These are phyloP conservation scores for Exophiala aquamarina DNA, from an alignment of 2,329 filamentous ascomycete species.

Conservation along the genomic window DNA sequence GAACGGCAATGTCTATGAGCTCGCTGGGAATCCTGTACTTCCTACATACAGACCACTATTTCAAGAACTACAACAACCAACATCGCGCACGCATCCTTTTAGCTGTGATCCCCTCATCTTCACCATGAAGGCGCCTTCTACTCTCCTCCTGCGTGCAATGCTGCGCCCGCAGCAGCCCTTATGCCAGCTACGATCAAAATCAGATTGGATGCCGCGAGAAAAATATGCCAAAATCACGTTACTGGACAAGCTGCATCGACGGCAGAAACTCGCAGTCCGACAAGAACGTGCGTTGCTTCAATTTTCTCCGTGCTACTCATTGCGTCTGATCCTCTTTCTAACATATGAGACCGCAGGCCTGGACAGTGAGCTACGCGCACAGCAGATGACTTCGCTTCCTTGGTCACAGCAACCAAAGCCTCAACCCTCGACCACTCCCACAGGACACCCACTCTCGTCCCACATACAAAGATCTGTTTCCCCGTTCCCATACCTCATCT, in stretches of 20 bases:
- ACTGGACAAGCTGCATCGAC: slow-evolving; percentile 29
- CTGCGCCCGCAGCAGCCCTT: slow-evolving; percentile 18
- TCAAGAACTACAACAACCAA: too few species aligned
- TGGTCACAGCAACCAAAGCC: background rate
- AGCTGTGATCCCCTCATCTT: too few species aligned
- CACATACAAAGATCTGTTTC: slow-evolving; percentile 14
- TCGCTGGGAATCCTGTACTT: too few species aligned
- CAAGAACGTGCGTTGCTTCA: slow-evolving; percentile 24
- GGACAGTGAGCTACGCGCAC: slow-evolving; percentile 7
- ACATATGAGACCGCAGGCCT: slow-evolving; percentile 3
- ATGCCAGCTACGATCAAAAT: slow-evolving; percentile 23
- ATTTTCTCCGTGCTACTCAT: background rate
- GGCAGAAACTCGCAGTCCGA: slow-evolving; percentile 25
- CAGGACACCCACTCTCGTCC: slow-evolving; percentile 36
- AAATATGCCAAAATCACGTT: slow-evolving; percentile 28
- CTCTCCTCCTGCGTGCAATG: slow-evolving; percentile 20
- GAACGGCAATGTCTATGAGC: too few species aligned
- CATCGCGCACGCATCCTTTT: too few species aligned
- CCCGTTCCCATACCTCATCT: slow-evolving; percentile 66
- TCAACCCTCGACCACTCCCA: slow-evolving; percentile 26
- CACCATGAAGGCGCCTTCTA: slow-evolving; percentile 23
- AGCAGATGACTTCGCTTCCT: slow-evolving; percentile 11
- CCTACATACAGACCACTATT: too few species aligned
- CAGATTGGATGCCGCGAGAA: slow-evolving; percentile 27
- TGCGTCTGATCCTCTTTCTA: background rate